Evolutionary conservation across 129 eudicot species (phyloP), one percentile per base, ranked within the genome.

Genomic region (Sambucus nigra): DNA sequence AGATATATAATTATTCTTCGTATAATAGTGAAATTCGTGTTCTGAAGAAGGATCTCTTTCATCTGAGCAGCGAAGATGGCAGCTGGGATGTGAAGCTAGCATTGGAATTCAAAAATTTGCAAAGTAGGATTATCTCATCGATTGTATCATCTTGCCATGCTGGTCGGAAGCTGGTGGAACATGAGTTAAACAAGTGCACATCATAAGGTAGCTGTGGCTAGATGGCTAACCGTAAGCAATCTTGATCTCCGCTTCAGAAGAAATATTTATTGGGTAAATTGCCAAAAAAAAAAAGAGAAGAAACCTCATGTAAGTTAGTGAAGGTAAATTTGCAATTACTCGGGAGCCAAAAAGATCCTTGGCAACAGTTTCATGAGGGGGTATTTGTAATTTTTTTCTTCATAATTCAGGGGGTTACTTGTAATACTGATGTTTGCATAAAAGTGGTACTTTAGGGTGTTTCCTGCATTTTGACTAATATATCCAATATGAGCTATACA

Each of bases 71-170:
- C 55, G 77, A 72, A 59, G 50, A 27, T 7, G 33, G 57, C 38
- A 67, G 69, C 56, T 80, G 92, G 92, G 97, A 88, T 78, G 84
- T 80, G 23, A 71, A 84, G 76, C 72, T 88, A 59, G 92, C 94
- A 44, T 8, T 74, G 70, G 72, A 73, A 23, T 89, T 75, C 69
- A 85, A 76, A 48, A 73, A 59, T 54, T 63, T 64, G 49, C 94
- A 85, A 35, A 82, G 78, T 58, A 68, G 52, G 61, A 79, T 85
- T 7, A 26, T 85, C 16, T 69, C 94, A 13, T 91, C 95, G 2
- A 69, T 91, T 46, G 27, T 82, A 25, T 49, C 68, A 53, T 77
- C 84, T 0, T 82, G 89, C 59, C 7, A 62, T 5, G 60, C 71
- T 32, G 94, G 96, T 24, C 46, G 67, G 47, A 51, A 56, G 69